These are phyloP conservation scores for Suhomyces kunorum DNA, from an alignment of 1,139 yeast genomes.

Conservation along the genomic window DNA sequence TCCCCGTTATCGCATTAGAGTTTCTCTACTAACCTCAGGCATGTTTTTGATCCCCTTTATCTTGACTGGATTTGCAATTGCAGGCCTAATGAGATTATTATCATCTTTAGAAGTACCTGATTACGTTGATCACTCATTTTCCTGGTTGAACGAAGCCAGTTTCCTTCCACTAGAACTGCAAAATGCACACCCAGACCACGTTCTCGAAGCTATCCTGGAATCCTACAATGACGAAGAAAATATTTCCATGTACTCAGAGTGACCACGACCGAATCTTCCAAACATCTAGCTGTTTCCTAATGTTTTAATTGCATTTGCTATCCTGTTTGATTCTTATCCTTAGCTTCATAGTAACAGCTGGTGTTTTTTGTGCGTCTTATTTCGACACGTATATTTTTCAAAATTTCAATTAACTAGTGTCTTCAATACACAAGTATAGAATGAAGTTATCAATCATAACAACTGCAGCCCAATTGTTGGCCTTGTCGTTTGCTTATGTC, in stretches of 20 bases:
- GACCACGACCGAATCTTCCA: too few relatives aligned
- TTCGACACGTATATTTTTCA: conserved; percentile 13
- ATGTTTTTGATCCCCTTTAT: not conserved
- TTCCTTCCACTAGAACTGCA: too few relatives aligned
- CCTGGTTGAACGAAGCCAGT: not conserved
- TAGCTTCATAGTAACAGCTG: too few relatives aligned
- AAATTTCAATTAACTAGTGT: conserved; percentile 5
- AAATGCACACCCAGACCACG: too few relatives aligned
- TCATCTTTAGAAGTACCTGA: not conserved
- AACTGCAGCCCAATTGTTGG: conserved; percentile 16
- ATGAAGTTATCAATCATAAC: conserved; percentile 19
- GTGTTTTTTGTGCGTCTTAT: conserved; percentile 8
- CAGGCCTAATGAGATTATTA: not conserved
- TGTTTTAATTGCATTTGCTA: too few relatives aligned
- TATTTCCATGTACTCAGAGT: too few relatives aligned
- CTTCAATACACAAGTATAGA: not conserved
- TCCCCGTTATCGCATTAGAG: not conserved
- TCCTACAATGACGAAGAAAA: too few relatives aligned
- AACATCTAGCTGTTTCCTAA: too few relatives aligned
- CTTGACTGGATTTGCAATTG: not conserved
- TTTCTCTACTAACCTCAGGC: conserved; percentile 4
- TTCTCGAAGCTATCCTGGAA: too few relatives aligned
- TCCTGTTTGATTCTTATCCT: too few relatives aligned
- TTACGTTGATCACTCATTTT: not conserved
- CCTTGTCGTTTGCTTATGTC: conserved; percentile 26